Evolutionary conservation across 2,329 filamentous ascomycete species (phyloP), one percentile per base, ranked within the genome.

Genomic region (Chalara sp.): DNA sequence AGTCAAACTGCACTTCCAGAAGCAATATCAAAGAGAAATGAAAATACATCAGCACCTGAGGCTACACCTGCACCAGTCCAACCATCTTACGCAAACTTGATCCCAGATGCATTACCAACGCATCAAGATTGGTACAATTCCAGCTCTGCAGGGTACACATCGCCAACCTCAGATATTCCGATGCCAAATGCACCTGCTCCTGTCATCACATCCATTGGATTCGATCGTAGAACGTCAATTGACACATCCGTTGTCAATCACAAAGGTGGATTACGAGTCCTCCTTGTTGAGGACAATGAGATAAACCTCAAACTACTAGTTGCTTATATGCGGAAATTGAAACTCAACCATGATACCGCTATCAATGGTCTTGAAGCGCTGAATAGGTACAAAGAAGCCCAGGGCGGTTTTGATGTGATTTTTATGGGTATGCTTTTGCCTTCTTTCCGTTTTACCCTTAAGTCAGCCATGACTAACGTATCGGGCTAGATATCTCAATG

Each of bases 401-500:
- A 61, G 1, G 62, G 65, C 6, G 49, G 60, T 1, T 71, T 70
- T 41, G 68, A 70, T 41, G 68, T 74, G 32, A 67, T 77, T 6
- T 67, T 78, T 28, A 78, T 78, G 73, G 75, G 67, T 67, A 58
- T 53, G 56, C 54, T 32, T 35, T 6, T 12, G 37, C 30, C 46
- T 28, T 11, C 32, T 30, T 46, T 11, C 29, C n/a, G n/a, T 29
- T 32, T 11, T 39, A n/a, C 42, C 8, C 12, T 29, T 47, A 10
- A 11, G n/a, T 30, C 37, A 13, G 6, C 32, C 11, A 35, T 44
- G 7, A 6, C 5, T 13, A 28, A 11, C 21, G 21, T 21, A 21
- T 21, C 21, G 21, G 21, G 21, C 21, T 68, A 70, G 78, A 80
- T 55, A 71, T 80, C 8, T 72, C 71, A 50, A 81, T 81, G 78